phyloP scores from a whole-genome alignment of 441 rosid genomes.

The Erodium trifolium region DNA sequence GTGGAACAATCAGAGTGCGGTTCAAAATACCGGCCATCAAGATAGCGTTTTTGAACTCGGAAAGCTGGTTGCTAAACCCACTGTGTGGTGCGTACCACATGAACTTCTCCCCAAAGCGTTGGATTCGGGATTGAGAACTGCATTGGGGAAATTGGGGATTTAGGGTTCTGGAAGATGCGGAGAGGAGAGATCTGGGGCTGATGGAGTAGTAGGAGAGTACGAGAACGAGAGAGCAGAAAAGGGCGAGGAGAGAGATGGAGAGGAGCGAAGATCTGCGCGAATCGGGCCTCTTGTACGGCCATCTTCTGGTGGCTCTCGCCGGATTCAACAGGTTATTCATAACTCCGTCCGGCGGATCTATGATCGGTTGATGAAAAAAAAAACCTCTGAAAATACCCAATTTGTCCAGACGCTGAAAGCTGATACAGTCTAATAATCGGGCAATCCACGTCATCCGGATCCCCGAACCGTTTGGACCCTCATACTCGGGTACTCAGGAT shows the following conservation, averaged over 20 bases:
- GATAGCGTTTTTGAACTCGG: too few species aligned
- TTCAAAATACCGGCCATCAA: slow-evolving; percentile 26
- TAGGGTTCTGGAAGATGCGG: not conserved
- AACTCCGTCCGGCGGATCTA: not conserved
- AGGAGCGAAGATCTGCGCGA: not conserved
- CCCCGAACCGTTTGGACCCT: too few species aligned
- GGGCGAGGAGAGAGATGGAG: not conserved
- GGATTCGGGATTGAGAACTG: too few species aligned
- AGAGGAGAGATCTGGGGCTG: not conserved
- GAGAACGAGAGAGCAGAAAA: not conserved
- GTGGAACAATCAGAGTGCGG: slow-evolving; percentile 77
- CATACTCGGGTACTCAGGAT: too few species aligned
- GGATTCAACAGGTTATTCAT: not conserved
- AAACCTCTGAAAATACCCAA: too few species aligned
- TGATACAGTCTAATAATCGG: too few species aligned
- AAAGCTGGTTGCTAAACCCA: too few species aligned
- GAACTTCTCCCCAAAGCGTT: too few species aligned
- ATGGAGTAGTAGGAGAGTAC: not conserved
- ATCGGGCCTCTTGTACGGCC: not conserved
- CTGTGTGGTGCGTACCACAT: too few species aligned
- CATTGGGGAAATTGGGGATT: too few species aligned
- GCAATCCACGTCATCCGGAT: too few species aligned
- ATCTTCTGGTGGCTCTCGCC: slow-evolving; percentile 2
- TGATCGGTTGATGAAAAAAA: not conserved
- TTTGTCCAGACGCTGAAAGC: too few species aligned